These are phyloP conservation scores for Aristolochia californica DNA, from an alignment of 164 flowering plant species.

Conservation along the genomic window DNA sequence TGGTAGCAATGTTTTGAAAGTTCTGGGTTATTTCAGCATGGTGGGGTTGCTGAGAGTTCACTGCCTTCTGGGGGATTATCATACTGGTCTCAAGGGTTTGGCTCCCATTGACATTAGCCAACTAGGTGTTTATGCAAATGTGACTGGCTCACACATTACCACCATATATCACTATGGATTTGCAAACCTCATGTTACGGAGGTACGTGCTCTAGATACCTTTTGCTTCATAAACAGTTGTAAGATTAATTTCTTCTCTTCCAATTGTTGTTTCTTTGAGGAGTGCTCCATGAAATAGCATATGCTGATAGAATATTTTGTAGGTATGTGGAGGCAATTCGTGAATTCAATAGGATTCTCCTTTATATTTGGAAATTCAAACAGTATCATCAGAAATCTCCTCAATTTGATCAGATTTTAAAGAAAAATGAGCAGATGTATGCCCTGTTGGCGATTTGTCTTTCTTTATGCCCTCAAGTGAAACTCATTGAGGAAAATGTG, in stretches of 20 bases:
- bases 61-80: conserved; percentile 94
- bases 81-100: conserved; percentile 89
- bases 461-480: conserved; percentile 85
- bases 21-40: conserved; percentile 97
- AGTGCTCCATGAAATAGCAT: neutral
- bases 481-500: conserved; percentile 88
- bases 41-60: conserved; percentile 93
- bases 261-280: neutral
- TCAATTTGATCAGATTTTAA: conserved; percentile 93
- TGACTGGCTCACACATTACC: conserved; percentile 90
- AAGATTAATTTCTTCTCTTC: neutral
- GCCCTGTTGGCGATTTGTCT: conserved; percentile 84
- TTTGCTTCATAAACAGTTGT: neutral
- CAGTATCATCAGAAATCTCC: conserved; percentile 95
- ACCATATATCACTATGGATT: conserved; percentile 95
- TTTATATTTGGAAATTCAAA: conserved; percentile 81
- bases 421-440: conserved; percentile 99
- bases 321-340: conserved; percentile 89
- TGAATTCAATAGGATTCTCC: conserved; percentile 82
- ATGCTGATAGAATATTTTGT: neutral
- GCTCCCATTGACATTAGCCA: conserved; percentile 89
- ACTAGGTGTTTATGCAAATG: conserved; percentile 83
- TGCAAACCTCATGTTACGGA: conserved; percentile 91
- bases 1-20: conserved; percentile 96
- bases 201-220: conserved; percentile 34